These are phyloP conservation scores for Fusarium protoensiforme DNA, from an alignment of 2,329 filamentous ascomycete genomes.

Conservation along the genomic window DNA sequence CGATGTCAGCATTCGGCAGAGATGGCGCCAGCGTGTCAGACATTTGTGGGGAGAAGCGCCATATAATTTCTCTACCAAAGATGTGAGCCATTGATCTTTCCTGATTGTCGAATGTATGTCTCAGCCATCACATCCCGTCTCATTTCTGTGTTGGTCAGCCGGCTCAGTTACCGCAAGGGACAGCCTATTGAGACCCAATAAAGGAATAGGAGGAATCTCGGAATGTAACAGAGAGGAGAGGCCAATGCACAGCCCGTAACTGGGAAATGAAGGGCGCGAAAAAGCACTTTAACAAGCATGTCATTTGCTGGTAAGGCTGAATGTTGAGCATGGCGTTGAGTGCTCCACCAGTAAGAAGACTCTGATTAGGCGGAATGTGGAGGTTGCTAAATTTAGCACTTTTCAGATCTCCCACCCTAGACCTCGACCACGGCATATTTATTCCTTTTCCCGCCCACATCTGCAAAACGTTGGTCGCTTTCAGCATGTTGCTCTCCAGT, in stretches of 20 bases:
- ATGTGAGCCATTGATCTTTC: not conserved
- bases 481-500: not conserved
- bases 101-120: not conserved
- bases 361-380: not conserved
- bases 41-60: not conserved
- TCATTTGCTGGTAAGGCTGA: not conserved
- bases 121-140: not conserved
- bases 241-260: not conserved
- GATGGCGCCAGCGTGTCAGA: not conserved
- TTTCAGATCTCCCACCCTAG: not conserved
- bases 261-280: not conserved
- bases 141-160: not conserved
- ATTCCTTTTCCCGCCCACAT: not conserved
- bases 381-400: not conserved
- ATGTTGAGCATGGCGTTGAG: not conserved
- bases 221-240: not conserved
- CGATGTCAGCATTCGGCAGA: not conserved
- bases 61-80: not conserved
- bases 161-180: not conserved
- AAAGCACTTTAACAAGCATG: not conserved
- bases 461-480: not conserved
- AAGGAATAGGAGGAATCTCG: not conserved
- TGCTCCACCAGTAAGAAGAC: not conserved
- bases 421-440: not conserved
- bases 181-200: not conserved